phyloP scores from a whole-genome alignment of 2,329 filamentous ascomycete genomes.

The Monilinia fructicola region DNA sequence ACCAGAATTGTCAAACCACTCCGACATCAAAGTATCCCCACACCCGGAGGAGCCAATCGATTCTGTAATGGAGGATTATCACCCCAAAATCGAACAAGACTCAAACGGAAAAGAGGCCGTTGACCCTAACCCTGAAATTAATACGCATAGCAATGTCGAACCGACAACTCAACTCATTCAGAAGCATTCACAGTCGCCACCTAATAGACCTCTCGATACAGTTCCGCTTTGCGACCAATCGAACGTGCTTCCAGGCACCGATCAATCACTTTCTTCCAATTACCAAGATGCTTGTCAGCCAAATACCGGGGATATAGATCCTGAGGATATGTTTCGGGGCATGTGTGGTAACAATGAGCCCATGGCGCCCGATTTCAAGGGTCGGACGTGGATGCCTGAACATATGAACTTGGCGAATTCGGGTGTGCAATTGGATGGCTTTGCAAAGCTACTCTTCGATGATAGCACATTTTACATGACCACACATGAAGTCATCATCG shows the following conservation, averaged over 20 bases:
- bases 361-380: not conserved
- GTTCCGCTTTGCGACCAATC: not conserved
- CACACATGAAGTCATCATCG: constrained; percentile 69
- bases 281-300: not conserved
- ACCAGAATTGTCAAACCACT: no score
- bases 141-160: not conserved
- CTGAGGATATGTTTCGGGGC: no score
- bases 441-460: constrained; percentile 64
- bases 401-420: not conserved
- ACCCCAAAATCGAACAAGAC: not conserved
- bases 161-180: not conserved
- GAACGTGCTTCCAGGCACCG: not conserved
- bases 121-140: not conserved
- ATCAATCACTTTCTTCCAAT: not conserved
- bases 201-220: not conserved
- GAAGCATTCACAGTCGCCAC: not conserved
- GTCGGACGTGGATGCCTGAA: not conserved
- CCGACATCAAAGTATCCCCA: not conserved
- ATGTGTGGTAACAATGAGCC: no score
- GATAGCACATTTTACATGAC: constrained; percentile 80
- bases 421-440: constrained; percentile 34
- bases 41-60: not conserved
- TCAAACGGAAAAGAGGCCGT: not conserved
- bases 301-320: not conserved
- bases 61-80: not conserved